A percentile compares a stretch with the other conserved stretches of the same genome.
Evolutionary conservation across 2,329 filamentous ascomycete species (phyloP).

Genomic region (Chaetomium sp.): DNA sequence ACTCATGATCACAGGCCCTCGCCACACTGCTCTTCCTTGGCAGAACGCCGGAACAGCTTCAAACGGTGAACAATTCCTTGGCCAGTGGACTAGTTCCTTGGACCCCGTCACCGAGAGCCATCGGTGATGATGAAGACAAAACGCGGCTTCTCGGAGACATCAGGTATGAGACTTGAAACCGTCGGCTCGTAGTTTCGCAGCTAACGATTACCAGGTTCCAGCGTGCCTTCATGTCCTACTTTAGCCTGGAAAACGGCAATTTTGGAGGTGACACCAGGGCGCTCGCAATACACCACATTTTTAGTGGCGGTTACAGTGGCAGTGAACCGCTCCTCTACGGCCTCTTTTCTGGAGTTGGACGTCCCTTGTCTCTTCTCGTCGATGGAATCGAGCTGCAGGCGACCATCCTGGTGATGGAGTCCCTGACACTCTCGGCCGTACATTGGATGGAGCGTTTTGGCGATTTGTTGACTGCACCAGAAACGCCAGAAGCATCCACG

Average conservation of each 20-base stretch:
- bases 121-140: constrained; percentile 14
- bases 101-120: constrained; percentile 20
- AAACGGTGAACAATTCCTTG: constrained; percentile 15
- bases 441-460: constrained; percentile 19
- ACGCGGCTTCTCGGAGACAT: constrained; percentile 19
- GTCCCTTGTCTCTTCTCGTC: constrained; percentile 21
- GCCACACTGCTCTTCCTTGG: constrained; percentile 20
- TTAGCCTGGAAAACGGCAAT: constrained; percentile 22
- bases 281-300: constrained; percentile 18
- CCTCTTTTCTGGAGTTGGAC: constrained; percentile 22
- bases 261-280: constrained; percentile 17
- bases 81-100: constrained; percentile 16
- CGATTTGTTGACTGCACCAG: constrained; percentile 17
- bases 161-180: constrained; percentile 8
- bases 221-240: constrained; percentile 25
- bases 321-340: constrained; percentile 22
- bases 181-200: neutral
- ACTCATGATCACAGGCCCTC: constrained; percentile 16
- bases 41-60: constrained; percentile 13
- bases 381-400: constrained; percentile 23
- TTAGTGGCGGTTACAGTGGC: constrained; percentile 11
- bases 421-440: constrained; percentile 21
- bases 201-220: constrained; percentile 21
- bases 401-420: constrained; percentile 22
- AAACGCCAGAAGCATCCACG: neutral